These are phyloP conservation scores for Phlyctochytrium arcticum DNA, from an alignment of 192 early-diverging fungal genomes.

Conservation along the genomic window DNA sequence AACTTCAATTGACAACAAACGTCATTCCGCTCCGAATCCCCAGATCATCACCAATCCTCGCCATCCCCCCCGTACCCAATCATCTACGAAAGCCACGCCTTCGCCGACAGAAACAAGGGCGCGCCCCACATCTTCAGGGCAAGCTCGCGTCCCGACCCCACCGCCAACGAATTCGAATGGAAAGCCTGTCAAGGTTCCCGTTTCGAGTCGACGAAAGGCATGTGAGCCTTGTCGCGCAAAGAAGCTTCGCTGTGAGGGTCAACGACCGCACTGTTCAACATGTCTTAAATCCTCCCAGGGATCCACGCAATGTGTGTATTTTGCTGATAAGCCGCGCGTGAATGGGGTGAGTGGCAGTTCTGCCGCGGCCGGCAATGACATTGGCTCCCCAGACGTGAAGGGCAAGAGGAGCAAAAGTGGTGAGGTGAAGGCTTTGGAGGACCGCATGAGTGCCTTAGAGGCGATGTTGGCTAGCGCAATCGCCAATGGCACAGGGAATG, in stretches of 20 bases:
- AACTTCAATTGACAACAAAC: too few relatives aligned
- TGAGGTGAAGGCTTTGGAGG: constrained; percentile 20
- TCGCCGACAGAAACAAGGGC: background rate
- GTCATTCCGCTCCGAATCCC: background rate
- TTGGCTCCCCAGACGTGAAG: background rate
- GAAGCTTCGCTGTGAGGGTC: constrained; percentile 22
- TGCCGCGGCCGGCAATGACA: background rate
- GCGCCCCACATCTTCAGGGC: background rate
- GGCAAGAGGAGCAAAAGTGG: constrained; percentile 1
- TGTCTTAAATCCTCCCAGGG: constrained; percentile 7
- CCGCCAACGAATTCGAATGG: background rate
- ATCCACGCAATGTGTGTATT: constrained; percentile 17
- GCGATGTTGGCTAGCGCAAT: constrained; percentile 18
- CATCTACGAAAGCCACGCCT: background rate
- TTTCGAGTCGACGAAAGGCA: background rate
- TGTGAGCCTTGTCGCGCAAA: constrained; percentile 18
- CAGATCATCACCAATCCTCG: background rate
- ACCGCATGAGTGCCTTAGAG: constrained; percentile 22
- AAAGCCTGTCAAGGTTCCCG: background rate
- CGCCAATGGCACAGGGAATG: background rate
- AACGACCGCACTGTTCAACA: constrained; percentile 18
- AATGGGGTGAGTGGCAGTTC: too few relatives aligned
- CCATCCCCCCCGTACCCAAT: background rate
- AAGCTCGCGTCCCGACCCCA: background rate
- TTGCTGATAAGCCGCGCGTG: constrained; percentile 12